Evolutionary conservation across 202 grass and related monocot species (phyloP).

Genomic region (Carex arenaria): DNA sequence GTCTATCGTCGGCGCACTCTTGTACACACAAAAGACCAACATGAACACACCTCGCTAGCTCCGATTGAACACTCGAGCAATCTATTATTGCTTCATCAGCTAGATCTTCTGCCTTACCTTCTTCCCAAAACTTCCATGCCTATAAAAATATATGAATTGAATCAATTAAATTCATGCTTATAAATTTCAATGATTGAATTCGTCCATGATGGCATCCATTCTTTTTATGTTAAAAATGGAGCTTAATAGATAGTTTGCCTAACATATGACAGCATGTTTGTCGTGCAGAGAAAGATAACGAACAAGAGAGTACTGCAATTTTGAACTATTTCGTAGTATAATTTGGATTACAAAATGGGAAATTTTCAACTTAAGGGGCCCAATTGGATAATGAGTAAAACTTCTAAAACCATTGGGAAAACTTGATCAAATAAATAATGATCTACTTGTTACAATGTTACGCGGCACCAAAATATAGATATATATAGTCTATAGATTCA

Average conservation of each 20-base stretch:
- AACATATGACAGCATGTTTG: too few relatives aligned
- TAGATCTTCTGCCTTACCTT: slow-evolving; percentile 25
- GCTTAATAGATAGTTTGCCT: too few relatives aligned
- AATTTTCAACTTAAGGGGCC: neutral
- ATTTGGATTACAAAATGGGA: neutral
- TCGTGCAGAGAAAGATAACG: too few relatives aligned
- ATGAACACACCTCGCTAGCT: slow-evolving; percentile 38
- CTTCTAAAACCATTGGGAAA: too few relatives aligned
- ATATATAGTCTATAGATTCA: neutral
- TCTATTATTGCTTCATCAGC: slow-evolving; percentile 19
- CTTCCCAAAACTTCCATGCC: slow-evolving; percentile 53
- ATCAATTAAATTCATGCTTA: neutral
- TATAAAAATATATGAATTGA: slow-evolving; percentile 5
- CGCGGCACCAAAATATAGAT: neutral
- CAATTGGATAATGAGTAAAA: neutral
- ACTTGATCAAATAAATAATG: too few relatives aligned
- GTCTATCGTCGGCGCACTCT: slow-evolving; percentile 37
- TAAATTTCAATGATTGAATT: neutral
- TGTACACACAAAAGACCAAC: slow-evolving; percentile 60
- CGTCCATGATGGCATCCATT: too few relatives aligned
- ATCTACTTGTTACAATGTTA: neutral
- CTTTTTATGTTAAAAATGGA: too few relatives aligned
- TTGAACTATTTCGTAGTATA: too few relatives aligned
- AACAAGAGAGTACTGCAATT: too few relatives aligned
- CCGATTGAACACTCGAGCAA: neutral